These are phyloP conservation scores for Auricularia auricula-judae DNA, from an alignment of 768 basidiomycete species.

Conservation along the genomic window DNA sequence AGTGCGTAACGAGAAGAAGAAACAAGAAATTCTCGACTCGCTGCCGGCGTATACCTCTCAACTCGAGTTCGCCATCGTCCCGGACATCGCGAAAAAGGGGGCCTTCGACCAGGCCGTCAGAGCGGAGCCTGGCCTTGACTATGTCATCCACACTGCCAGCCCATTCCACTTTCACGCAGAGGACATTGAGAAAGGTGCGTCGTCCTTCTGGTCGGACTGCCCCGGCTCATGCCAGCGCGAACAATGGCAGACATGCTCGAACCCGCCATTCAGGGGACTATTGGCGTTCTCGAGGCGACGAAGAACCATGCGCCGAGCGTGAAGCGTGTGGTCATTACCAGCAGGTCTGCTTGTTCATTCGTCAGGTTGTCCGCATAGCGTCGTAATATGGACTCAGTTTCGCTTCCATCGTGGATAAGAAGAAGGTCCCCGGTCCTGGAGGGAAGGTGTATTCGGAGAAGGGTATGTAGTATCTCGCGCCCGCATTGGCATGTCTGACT, in stretches of 20 bases:
- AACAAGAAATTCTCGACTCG: background rate
- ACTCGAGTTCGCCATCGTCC: slow-evolving; percentile 4
- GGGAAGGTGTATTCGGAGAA: background rate
- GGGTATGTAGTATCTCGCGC: background rate
- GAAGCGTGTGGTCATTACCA: slow-evolving; percentile 6
- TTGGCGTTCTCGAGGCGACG: slow-evolving; percentile 1
- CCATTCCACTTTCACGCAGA: slow-evolving; percentile 19
- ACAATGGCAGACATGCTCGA: background rate
- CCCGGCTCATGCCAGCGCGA: background rate
- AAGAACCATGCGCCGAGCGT: slow-evolving; percentile 2
- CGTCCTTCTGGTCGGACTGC: background rate
- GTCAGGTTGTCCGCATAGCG: background rate
- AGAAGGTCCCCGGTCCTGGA: background rate
- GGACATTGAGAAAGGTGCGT: slow-evolving; percentile 1
- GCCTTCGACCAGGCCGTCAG: slow-evolving; percentile 41
- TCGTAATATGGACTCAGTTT: background rate
- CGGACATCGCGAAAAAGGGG: slow-evolving; percentile 7
- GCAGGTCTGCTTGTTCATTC: background rate
- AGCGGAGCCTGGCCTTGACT: slow-evolving; percentile 28
- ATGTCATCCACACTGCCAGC: slow-evolving; percentile 35
- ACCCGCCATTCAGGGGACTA: slow-evolving; percentile 5
- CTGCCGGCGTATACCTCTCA: background rate
- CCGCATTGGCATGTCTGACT: background rate
- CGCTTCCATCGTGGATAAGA: slow-evolving; percentile 2
- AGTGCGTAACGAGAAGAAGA: slow-evolving; percentile 6